Base-by-base conservation (phyloP, 2,329 filamentous ascomycete genomes). In the Clonostachys sp. region DNA sequence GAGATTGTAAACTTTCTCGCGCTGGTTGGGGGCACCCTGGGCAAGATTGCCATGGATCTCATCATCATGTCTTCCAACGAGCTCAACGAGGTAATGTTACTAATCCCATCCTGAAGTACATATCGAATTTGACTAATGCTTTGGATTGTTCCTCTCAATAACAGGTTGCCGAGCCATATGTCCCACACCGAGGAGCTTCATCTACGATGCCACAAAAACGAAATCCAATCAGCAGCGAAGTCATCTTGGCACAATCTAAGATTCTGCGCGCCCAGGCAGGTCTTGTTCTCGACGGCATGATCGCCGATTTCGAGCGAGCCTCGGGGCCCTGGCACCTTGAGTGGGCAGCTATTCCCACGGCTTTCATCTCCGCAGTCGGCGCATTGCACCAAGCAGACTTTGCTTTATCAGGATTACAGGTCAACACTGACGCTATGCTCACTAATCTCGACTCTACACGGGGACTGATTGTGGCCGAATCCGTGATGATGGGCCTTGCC, bases 401-500 rank as follows among this genome's bases (percentile, higher is more conserved):
- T 53, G 76, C 73, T 0, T 61, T 81, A 2, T 64, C 66, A 1
- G 77, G 76, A 0, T 64, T 81, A 1, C 69, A 73, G 2, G 77
- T 81, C 6, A 69, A 80, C 50, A 61, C 61, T 0, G 65, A 70
- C 44, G 61, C 67, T 13, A 79, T 81, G 76, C 53, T 70, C 46
- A 56, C 60, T 0, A 82, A 81, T 50, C 62, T 81, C 2, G 64
- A 70, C 42, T 77, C 71, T 1, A 78, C 75, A 0, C 63, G 63
- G 40, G 77, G 77, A 0, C 58, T 81, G 17, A 81, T 81, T 52
- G 77, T 80, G 12, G 77, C 69, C 1, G 78, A 81, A 61, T 76
- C 78, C 3, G 74, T 81, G n/a, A 81, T 81, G 77, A 81, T 81
- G 78, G 72, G 68, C 2, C 63, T 81, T 44, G 78, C 76, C n/a